Conservation (phyloP, 768 basidiomycete species). For the Pluteus cervinus region DNA sequence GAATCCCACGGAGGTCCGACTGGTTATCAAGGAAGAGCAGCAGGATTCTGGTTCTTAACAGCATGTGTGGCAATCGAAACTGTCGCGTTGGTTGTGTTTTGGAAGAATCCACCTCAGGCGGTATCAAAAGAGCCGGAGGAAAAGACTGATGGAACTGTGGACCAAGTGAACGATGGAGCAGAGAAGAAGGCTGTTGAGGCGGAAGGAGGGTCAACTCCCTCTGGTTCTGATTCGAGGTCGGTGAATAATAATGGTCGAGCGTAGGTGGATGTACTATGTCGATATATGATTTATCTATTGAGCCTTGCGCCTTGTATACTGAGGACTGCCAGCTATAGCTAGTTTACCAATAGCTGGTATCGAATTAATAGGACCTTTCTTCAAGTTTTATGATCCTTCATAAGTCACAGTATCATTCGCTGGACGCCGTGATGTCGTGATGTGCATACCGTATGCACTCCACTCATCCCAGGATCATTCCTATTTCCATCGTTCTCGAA, state of each 20-base stretch:
- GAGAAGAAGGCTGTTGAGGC: background rate
- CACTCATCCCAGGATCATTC: too few species aligned
- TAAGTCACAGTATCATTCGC: too few species aligned
- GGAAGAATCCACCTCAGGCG: conserved; percentile 6
- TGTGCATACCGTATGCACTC: too few species aligned
- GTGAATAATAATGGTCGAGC: background rate
- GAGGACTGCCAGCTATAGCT: too few species aligned
- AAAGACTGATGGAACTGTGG: background rate
- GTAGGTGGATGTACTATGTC: too few species aligned
- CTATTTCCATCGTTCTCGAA: too few species aligned
- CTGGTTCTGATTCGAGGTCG: background rate
- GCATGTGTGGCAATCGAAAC: conserved; percentile 18
- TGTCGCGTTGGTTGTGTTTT: conserved; percentile 8
- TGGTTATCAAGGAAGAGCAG: conserved; percentile 34
- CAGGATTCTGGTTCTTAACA: conserved; percentile 38
- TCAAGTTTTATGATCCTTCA: too few species aligned
- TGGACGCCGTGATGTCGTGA: too few species aligned
- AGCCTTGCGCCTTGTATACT: too few species aligned
- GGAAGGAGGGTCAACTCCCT: background rate
- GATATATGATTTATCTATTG: too few species aligned
- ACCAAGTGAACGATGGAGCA: background rate
- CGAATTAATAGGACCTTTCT: too few species aligned
- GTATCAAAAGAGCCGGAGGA: background rate
- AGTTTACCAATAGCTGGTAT: too few species aligned
- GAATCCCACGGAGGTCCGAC: conserved; percentile 20